Evolutionary conservation across 78 protist species (phyloP), one percentile per base, ranked within the genome.

Genomic region (Chrysochromulina tobinii): DNA sequence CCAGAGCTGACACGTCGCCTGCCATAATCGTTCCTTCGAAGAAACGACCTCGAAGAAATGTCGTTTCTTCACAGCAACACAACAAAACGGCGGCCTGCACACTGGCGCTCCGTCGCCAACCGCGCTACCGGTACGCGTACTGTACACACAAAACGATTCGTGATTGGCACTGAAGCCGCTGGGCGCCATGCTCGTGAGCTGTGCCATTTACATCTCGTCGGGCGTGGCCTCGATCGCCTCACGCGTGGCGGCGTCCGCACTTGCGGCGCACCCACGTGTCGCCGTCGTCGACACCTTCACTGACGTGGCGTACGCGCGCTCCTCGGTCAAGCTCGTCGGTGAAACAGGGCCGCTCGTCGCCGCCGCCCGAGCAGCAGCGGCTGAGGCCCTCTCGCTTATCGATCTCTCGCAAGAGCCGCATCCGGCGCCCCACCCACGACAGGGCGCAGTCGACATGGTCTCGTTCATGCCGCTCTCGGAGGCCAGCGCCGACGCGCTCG

Each of bases 391-490:
- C 11, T 50, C 58, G 20, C 15, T 50, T 12, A 18, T 75, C 7
- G 83, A 75, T 50, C 57, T 75, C 3, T 50, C 54, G 23, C 6
- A 3, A 3, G 83, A 75, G 83, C 83, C 83, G 23, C 83, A 50
- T 50, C 83, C 83, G 6, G 83, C 83, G 12, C 83, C 83, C 3
- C 83, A 75, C 23, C 83, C 83, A 12, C 55, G 83, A 1, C 21
- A 15, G 20, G 83, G 83, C 2, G 83, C 83, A 2, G 57, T 75
- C n/a, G 83, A 75, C 11, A 75, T 75, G 83, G 59, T 75, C n/a
- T 11, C 83, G 0, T 75, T 75, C 83, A 75, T 75, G 83, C 83
- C 83, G 15, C 83, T 75, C 15, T 75, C 83, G 3, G 83, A 75
- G 23, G 21, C 1, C 14, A 2, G 83, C 18, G 3, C 27, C n/a